phyloP scores from a whole-genome alignment of 176 grass and related monocot species.

The Oryza glumipatula region DNA sequence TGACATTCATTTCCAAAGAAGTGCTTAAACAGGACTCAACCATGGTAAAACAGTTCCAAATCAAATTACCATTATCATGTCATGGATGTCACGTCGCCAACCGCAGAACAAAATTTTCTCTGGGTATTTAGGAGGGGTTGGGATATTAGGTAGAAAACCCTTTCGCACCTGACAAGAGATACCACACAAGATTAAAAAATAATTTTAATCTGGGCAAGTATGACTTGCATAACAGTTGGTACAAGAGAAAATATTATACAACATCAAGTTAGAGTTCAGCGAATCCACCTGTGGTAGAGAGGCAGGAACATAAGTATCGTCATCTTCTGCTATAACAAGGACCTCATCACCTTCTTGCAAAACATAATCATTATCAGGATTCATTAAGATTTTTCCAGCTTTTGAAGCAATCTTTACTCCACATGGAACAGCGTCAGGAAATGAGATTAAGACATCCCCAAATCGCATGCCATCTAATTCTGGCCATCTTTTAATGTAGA shows the following conservation, averaged over 20 bases:
- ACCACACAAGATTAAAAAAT: not conserved
- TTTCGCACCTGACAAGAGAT: slow-evolving; percentile 62
- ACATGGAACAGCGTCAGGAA: slow-evolving; percentile 94
- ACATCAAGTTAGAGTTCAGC: slow-evolving; percentile 16
- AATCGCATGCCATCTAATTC: slow-evolving; percentile 90
- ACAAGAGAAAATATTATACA: slow-evolving; percentile 23
- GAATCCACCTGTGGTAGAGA: slow-evolving; percentile 66
- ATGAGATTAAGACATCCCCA: slow-evolving; percentile 89
- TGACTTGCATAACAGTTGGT: not conserved
- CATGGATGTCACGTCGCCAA: slow-evolving; percentile 97
- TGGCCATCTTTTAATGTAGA: slow-evolving; percentile 95
- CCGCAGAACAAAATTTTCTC: slow-evolving; percentile 99
- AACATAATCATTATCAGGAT: slow-evolving; percentile 86
- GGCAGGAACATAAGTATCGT: slow-evolving; percentile 91
- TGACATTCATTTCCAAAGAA: slow-evolving; percentile 16
- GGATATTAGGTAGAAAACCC: slow-evolving; percentile 76
- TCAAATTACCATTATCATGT: slow-evolving; percentile 98
- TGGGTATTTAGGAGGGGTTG: slow-evolving; percentile 84
- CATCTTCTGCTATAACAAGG: slow-evolving; percentile 98
- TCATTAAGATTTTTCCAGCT: slow-evolving; percentile 87
- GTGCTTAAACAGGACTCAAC: not conserved
- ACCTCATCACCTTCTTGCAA: slow-evolving; percentile 88
- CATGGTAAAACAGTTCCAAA: not conserved
- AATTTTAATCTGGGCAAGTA: not conserved
- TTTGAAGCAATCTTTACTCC: slow-evolving; percentile 86